phyloP scores from a whole-genome alignment of 2,329 filamentous ascomycete genomes.

The Ploettnerulaceae sp. region DNA sequence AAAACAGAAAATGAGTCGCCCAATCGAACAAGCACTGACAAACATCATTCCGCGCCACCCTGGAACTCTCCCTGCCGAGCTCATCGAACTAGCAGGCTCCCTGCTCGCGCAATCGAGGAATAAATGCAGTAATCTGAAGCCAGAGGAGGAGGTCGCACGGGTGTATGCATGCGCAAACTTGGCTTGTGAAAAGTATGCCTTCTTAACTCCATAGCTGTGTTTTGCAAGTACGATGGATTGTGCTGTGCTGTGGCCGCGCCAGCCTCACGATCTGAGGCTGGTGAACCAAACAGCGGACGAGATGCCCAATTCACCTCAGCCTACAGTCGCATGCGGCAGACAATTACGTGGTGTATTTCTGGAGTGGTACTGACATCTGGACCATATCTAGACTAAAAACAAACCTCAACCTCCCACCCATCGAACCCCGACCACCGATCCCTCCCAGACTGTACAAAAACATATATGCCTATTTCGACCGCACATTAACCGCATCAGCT shows the following conservation, averaged over 20 bases:
- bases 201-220: not conserved
- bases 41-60: constrained; percentile 70
- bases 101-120: constrained; percentile 76
- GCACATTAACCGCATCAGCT: constrained; percentile 52
- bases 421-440: constrained; percentile 71
- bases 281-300: too few relatives aligned
- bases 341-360: too few relatives aligned
- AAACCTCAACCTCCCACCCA: constrained; percentile 68
- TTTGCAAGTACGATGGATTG: not conserved
- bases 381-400: constrained; percentile 66
- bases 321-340: too few relatives aligned
- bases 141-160: constrained; percentile 83
- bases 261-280: too few relatives aligned
- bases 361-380: too few relatives aligned
- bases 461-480: constrained; percentile 74
- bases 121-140: constrained; percentile 70
- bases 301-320: too few relatives aligned
- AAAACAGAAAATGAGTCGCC: constrained; percentile 57
- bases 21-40: constrained; percentile 68
- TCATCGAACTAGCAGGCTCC: constrained; percentile 66
- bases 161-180: constrained; percentile 82
- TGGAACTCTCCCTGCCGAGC: constrained; percentile 59
- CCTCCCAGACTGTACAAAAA: constrained; percentile 78
- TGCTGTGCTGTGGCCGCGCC: too few relatives aligned
- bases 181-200: constrained; percentile 71